Evolutionary conservation across 306 rosid species (phyloP).

Genomic region (Castanea sativa): DNA sequence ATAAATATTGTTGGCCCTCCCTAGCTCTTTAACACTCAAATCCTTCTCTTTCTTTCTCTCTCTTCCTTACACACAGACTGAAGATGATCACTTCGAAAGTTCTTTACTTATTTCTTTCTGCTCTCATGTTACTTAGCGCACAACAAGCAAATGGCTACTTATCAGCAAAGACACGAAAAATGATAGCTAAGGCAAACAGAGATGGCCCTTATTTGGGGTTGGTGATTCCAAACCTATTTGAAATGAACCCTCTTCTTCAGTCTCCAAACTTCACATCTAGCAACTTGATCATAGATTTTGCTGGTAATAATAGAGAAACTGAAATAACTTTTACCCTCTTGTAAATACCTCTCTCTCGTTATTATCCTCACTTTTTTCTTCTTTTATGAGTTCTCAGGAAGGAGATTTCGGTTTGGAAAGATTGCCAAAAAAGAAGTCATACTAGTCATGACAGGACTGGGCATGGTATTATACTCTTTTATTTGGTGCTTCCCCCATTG

Average conservation of each 20-base stretch:
- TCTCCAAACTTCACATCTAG: conserved; percentile 32
- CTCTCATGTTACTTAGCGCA: conserved; percentile 17
- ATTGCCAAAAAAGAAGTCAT: conserved; percentile 27
- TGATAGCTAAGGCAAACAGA: conserved; percentile 26
- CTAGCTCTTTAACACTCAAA: no score
- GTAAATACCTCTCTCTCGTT: neutral
- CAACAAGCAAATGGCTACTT: conserved; percentile 32
- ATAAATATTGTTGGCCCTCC: no score
- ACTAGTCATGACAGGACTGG: conserved; percentile 38
- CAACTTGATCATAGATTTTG: conserved; percentile 26
- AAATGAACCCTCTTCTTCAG: conserved; percentile 48
- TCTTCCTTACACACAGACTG: neutral
- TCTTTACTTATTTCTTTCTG: conserved; percentile 10
- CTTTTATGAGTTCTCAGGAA: conserved; percentile 21
- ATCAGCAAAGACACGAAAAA: conserved; percentile 7
- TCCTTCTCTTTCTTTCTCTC: neutral
- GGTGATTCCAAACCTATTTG: conserved; percentile 50
- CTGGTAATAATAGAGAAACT: conserved; percentile 22
- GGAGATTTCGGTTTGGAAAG: conserved; percentile 40
- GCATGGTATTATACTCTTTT: conserved; percentile 19
- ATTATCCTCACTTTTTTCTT: neutral
- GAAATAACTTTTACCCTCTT: neutral
- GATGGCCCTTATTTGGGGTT: conserved; percentile 56
- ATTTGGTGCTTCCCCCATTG: neutral
- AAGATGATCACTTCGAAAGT: conserved; percentile 14